Evolutionary conservation across 805 yeast species (phyloP).

Genomic region (Ogataea pini): DNA sequence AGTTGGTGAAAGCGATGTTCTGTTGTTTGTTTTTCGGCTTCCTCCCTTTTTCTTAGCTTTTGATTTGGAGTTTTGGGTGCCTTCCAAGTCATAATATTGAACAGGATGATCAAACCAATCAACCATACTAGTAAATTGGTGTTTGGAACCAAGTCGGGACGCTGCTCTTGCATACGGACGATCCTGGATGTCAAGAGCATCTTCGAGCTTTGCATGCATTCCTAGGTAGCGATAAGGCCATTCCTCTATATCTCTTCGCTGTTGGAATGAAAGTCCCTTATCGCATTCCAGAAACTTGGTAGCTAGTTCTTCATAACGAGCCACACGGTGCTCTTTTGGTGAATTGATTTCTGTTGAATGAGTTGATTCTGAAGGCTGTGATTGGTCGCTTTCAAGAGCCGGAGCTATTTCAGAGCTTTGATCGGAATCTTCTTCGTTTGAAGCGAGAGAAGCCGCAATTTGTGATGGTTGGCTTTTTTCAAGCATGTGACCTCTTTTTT

Average conservation of each 20-base stretch:
- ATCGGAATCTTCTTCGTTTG: constrained; percentile 1
- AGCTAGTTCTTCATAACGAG: constrained; percentile 60
- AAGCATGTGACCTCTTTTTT: constrained; percentile 38
- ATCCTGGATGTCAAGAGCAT: constrained; percentile 74
- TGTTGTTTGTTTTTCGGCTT: constrained; percentile 26
- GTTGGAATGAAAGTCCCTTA: constrained; percentile 38
- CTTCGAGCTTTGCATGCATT: constrained; percentile 70
- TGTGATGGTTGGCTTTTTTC: constrained; percentile 31
- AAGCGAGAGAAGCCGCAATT: constrained; percentile 21
- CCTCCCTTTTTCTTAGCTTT: constrained; percentile 22
- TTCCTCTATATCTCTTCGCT: constrained; percentile 60
- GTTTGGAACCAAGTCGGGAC: constrained; percentile 70
- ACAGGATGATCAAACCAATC: constrained; percentile 68
- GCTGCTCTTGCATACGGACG: constrained; percentile 80
- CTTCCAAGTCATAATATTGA: constrained; percentile 56
- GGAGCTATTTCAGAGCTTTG: background rate
- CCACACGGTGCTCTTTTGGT: constrained; percentile 31
- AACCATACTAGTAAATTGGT: constrained; percentile 66
- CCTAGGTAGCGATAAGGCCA: constrained; percentile 86
- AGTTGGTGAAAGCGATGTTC: constrained; percentile 25
- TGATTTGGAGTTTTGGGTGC: constrained; percentile 18
- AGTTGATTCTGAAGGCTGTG: constrained; percentile 2
- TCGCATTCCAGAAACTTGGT: constrained; percentile 53
- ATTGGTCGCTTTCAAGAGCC: background rate
- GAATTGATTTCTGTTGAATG: constrained; percentile 6